Conservation (phyloP, 306 rosid species). For the Lathyrus tuberosus region DNA sequence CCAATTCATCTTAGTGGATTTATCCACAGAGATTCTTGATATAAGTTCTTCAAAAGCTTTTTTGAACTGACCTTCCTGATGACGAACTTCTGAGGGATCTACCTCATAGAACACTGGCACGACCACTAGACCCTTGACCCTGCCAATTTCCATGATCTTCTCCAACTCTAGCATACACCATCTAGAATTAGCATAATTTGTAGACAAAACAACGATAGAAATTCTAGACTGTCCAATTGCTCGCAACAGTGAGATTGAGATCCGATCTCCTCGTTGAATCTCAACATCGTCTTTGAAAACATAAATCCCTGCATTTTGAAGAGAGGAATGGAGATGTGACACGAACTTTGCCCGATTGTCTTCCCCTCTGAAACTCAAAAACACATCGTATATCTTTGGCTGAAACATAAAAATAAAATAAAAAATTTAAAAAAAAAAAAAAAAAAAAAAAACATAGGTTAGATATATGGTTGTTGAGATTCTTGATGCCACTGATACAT, state of each 20-base stretch:
- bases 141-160: constrained; percentile 6
- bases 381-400: constrained; percentile 3
- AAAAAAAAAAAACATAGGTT: no score
- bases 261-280: no score
- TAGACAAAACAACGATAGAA: constrained; percentile 26
- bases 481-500: background rate
- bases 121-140: background rate
- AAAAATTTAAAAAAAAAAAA: no score
- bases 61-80: background rate
- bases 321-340: background rate
- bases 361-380: constrained; percentile 19
- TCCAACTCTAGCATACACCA: constrained; percentile 35
- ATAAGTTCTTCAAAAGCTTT: background rate
- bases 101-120: constrained; percentile 14
- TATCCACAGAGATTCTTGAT: background rate
- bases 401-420: constrained; percentile 13
- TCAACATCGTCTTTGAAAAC: no score
- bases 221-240: constrained; percentile 15
- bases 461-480: background rate
- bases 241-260: no score
- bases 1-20: background rate
- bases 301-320: constrained; percentile 17
- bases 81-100: constrained; percentile 17
- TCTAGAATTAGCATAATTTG: constrained; percentile 18
- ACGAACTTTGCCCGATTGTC: background rate